phyloP scores from a whole-genome alignment of 164 flowering plant genomes.

The Chimonanthus salicifolius region DNA sequence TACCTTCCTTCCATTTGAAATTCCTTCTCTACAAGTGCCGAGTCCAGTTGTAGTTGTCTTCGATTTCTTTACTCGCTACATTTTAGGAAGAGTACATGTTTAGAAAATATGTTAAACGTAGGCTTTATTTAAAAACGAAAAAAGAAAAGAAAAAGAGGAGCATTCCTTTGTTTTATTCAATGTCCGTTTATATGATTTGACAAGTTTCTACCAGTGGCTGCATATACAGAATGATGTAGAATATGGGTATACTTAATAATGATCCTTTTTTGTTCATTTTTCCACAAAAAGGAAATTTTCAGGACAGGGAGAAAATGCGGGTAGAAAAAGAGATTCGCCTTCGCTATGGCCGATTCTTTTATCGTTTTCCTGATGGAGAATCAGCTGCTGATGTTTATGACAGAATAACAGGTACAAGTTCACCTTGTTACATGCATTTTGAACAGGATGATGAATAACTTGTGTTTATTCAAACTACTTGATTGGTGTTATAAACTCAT shows the following conservation, averaged over 20 bases:
- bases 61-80: too few species aligned
- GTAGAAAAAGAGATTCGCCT: conserved; percentile 42
- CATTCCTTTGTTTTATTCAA: too few species aligned
- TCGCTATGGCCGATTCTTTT: conserved; percentile 71
- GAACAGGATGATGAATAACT: neutral
- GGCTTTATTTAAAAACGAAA: too few species aligned
- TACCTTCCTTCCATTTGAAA: too few species aligned
- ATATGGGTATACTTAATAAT: too few species aligned
- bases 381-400: conserved; percentile 89
- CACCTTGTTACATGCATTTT: neutral
- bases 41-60: too few species aligned
- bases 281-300: conserved; percentile 53
- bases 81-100: too few species aligned
- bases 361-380: conserved; percentile 75
- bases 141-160: too few species aligned
- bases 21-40: too few species aligned
- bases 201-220: neutral
- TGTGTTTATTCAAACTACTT: neutral
- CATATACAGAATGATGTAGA: neutral
- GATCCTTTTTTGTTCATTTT: neutral
- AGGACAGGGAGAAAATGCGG: conserved; percentile 65
- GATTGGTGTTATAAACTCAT: neutral
- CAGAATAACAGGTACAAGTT: conserved; percentile 54
- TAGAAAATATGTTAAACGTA: too few species aligned
- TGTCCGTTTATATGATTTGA: too few species aligned